Base-by-base conservation (phyloP, 2,329 filamentous ascomycete genomes). In the Fusarium decemcellulare region DNA sequence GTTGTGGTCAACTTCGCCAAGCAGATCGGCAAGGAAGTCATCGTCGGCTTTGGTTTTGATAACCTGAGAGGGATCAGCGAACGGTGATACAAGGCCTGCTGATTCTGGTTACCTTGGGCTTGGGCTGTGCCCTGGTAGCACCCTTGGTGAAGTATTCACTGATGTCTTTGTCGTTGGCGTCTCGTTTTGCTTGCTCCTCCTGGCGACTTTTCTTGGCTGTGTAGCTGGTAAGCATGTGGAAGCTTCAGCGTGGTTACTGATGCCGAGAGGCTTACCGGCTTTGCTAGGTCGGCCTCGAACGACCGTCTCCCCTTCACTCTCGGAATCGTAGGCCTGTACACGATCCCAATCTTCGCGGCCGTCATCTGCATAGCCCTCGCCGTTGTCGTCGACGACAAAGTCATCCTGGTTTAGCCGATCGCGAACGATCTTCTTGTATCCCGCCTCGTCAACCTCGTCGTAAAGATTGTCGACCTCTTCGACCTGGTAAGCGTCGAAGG, bases 341-440 rank as follows among this genome's bases (percentile, higher is more conserved):
- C 92, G 89, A 80, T 95, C 91, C 95, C 95, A 95, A 74, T 98
- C 96, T 81, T 97, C 95, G 59, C 96, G 91, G 65, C 96, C 96
- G 77, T 98, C 96, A 78, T 98, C 95, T 71, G 94, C 95, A 76
- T 99, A 99, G 39, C 96, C 95, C 78, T 95, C 94, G 76, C 95
- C 95, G 83, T 98, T 97, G 83, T 99, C 96, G 83, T 98, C 96
- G 64, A 99, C 95, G 55, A 99, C 95, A 76, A 99, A 99, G 82
- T 99, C 96, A 75, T 99, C 96, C 76, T 97, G 87, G 77, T 98
- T 93, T 54, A 99, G 86, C 48, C 96, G 91, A 59, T 92, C 90
- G 43, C 96, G 90, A 14, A 99, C 94, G 71, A 98, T 92, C 79
- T 97, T 97, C 84, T 98, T 98, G 86, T 99, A 99, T 54, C 93